Base-by-base conservation (phyloP, 768 basidiomycete species). In the Sporobolomyces roseus region DNA sequence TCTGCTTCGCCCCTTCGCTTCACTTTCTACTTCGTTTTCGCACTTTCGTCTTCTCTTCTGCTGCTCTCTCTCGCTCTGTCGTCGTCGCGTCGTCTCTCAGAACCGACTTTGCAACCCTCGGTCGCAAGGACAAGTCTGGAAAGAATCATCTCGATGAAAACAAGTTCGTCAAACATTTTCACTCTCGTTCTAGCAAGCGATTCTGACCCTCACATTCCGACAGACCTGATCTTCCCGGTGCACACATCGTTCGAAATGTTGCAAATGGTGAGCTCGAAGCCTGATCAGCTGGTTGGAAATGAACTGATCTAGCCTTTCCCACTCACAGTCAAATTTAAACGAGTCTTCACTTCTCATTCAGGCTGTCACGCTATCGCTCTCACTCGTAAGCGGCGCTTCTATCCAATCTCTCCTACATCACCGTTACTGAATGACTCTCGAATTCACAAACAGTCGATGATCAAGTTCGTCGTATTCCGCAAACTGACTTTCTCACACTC, bases 241-340 rank as follows among this genome's bases (percentile, higher is more conserved):
- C 93, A 0, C 85, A 93, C 79, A 90, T 94, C 75, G 83, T 97
- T 23, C 89, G 94, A 65, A 90, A 91, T 1, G 81, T 97, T 36
- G 83, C 85, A 77, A 93, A 93, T 14, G 45, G 72, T 73, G 10
- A n/a, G 50, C 30, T 32, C 21, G 13, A 4, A 30, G 23, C 32
- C 3, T 21, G 25, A 27, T 53, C 13, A 53, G 52, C 27, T 6
- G 30, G 10, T n/a, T n/a, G n/a, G n/a, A n/a, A 19, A 27, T 3
- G 25, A 35, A 23, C 43, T 48, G 14, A 45, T 41, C 17, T 17
- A 35, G 2, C 32, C 38, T 17, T 30, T 30, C 1, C 17, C 30
- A n/a, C 41, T 16, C 14, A 12, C 63, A 73, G 62, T 71, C 69
- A 72, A 71, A 48, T 67, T 66, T 67, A 65, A 25, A 36, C 48